phyloP scores from a whole-genome alignment of 345 rosid genomes.

The Moringa oleifera region DNA sequence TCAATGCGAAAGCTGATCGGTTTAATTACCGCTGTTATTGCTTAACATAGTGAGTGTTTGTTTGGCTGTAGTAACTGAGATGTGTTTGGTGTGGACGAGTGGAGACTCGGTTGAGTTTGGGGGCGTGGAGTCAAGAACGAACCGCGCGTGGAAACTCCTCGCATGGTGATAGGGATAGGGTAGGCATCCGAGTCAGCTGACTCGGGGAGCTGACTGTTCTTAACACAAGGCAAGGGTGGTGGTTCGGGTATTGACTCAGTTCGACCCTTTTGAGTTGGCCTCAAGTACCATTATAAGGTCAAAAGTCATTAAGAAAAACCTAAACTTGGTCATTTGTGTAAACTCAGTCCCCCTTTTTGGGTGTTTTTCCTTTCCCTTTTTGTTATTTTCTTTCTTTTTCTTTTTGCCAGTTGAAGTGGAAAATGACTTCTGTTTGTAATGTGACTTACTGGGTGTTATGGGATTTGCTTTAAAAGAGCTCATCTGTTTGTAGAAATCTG shows the following conservation, averaged over 20 bases:
- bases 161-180: slow-evolving; percentile 32
- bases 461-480: not conserved
- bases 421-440: no score
- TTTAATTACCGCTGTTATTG: no score
- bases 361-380: not conserved
- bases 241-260: slow-evolving; percentile 99
- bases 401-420: no score
- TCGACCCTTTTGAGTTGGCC: slow-evolving; percentile 39
- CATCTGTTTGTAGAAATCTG: not conserved
- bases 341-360: not conserved
- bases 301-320: not conserved
- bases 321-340: not conserved
- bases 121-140: slow-evolving; percentile 99
- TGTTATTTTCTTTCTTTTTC: no score
- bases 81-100: not conserved
- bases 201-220: slow-evolving; percentile 18
- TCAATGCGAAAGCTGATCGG: slow-evolving; percentile 55
- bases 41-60: no score
- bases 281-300: not conserved
- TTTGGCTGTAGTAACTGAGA: not conserved
- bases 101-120: slow-evolving; percentile 3
- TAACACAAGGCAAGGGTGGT: slow-evolving; percentile 65
- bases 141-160: slow-evolving; percentile 80
- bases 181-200: not conserved
- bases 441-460: no score